Evolutionary conservation across 169 alveolate genomes (phyloP), one percentile per base, ranked within the genome.

Genomic region (Nephromyces sp.): DNA sequence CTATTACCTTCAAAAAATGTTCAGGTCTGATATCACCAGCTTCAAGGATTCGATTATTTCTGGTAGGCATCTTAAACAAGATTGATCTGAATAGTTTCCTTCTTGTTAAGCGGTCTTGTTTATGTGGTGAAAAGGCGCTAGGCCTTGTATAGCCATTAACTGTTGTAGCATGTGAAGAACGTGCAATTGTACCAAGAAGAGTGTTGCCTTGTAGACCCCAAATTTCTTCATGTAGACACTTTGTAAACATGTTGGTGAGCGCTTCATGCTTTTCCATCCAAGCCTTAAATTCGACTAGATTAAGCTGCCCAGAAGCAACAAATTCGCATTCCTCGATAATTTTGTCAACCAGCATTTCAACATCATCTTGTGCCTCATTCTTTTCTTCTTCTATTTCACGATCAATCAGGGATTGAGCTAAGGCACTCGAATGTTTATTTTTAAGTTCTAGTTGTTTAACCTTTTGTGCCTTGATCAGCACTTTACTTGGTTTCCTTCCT

Each of bases 121-220:
- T n/a, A n/a, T n/a, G n/a, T n/a, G n/a, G n/a, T n/a, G n/a, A n/a
- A n/a, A n/a, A n/a, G n/a, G n/a, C n/a, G n/a, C n/a, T n/a, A n/a
- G n/a, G n/a, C n/a, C n/a, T n/a, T n/a, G n/a, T n/a, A n/a, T n/a
- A n/a, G n/a, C n/a, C n/a, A n/a, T n/a, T n/a, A n/a, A n/a, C n/a
- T n/a, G n/a, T n/a, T n/a, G n/a, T n/a, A n/a, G n/a, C n/a, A n/a
- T n/a, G n/a, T n/a, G n/a, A n/a, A n/a, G n/a, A n/a, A n/a, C n/a
- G 57, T 15, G 71, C 70, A 24, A 66, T 3, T 22, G 71, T 31
- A 25, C 83, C 30, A 68, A 72, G 72, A 69, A 89, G 84, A 1
- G 93, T 93, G 74, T 89, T 86, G 6, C 94, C 94, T 67, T 86
- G 87, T 52, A 89, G 77, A 1, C 93, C 90, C 94, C 94, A 89